Evolutionary conservation across 2,329 filamentous ascomycete genomes (phyloP).

Genomic region (Allantophomopsis lycopodina): DNA sequence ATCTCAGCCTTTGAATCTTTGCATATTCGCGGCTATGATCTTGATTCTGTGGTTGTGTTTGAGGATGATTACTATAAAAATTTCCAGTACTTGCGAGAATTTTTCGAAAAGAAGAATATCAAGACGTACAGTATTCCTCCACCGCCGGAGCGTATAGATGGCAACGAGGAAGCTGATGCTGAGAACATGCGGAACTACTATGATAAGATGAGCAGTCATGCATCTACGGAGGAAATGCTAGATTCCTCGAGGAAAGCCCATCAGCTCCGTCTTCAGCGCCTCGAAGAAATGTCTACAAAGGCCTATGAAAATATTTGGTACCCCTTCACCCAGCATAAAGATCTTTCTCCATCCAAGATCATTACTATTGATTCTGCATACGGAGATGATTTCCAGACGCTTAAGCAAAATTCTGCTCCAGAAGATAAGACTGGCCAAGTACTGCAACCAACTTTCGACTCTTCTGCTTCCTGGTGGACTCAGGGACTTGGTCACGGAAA

Average conservation of each 20-base stretch:
- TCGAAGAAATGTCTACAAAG: slow-evolving; percentile 45
- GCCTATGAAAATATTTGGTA: slow-evolving; percentile 67
- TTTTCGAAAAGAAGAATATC: slow-evolving; percentile 49
- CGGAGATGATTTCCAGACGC: slow-evolving; percentile 64
- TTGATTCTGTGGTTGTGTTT: slow-evolving; percentile 59
- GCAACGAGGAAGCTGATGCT: slow-evolving; percentile 29
- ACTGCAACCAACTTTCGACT: slow-evolving; percentile 60
- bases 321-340: slow-evolving; percentile 71
- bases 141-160: slow-evolving; percentile 34
- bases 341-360: slow-evolving; percentile 46
- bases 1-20: slow-evolving; percentile 73
- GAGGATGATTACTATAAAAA: slow-evolving; percentile 53
- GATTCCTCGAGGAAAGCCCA: slow-evolving; percentile 38
- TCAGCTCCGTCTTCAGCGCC: slow-evolving; percentile 34
- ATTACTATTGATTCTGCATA: slow-evolving; percentile 68
- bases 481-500: slow-evolving; percentile 77
- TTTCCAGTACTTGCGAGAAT: slow-evolving; percentile 49
- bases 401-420: slow-evolving; percentile 1
- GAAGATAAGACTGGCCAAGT: slow-evolving; percentile 17
- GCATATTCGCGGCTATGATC: slow-evolving; percentile 63
- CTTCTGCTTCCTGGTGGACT: slow-evolving; percentile 85
- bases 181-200: slow-evolving; percentile 54
- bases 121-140: slow-evolving; percentile 38
- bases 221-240: slow-evolving; percentile 29
- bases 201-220: slow-evolving; percentile 23